phyloP scores from a whole-genome alignment of 2,329 filamentous ascomycete species.

The Ascochyta rabiei region DNA sequence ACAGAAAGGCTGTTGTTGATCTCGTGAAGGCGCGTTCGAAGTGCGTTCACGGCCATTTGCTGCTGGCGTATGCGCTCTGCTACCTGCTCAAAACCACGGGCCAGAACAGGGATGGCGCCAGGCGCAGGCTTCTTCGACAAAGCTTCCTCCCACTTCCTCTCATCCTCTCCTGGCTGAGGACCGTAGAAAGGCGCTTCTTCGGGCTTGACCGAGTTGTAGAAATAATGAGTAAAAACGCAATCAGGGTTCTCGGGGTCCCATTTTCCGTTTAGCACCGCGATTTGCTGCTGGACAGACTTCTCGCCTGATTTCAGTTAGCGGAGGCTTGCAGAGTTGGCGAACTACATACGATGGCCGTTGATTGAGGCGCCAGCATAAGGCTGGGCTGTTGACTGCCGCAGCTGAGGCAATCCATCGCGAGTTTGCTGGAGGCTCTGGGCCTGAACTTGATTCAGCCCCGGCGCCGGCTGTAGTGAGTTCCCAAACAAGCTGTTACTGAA shows the following conservation, averaged over 20 bases:
- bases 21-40: slow-evolving; percentile 75
- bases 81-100: slow-evolving; percentile 73
- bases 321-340: not conserved
- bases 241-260: slow-evolving; percentile 73
- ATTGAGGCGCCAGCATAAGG: slow-evolving; percentile 35
- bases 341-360: slow-evolving; percentile 37
- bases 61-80: slow-evolving; percentile 75
- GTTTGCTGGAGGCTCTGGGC: slow-evolving; percentile 46
- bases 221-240: slow-evolving; percentile 81
- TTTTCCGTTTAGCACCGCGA: slow-evolving; percentile 71
- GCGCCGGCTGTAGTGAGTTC: slow-evolving; percentile 39
- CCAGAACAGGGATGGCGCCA: slow-evolving; percentile 78
- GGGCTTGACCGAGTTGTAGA: slow-evolving; percentile 84
- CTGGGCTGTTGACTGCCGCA: slow-evolving; percentile 39
- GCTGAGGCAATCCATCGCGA: slow-evolving; percentile 44
- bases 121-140: slow-evolving; percentile 78
- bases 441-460: slow-evolving; percentile 34
- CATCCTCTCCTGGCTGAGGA: slow-evolving; percentile 72
- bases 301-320: slow-evolving; percentile 56
- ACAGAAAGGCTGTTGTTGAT: slow-evolving; percentile 76
- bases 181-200: slow-evolving; percentile 77
- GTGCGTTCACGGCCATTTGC: slow-evolving; percentile 69
- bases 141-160: slow-evolving; percentile 82
- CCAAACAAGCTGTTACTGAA: slow-evolving; percentile 51
- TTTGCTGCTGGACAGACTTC: slow-evolving; percentile 77